Evolutionary conservation across 2,329 filamentous ascomycete species (phyloP), one percentile per base, ranked within the genome.

Genomic region (Cercospora janseana): DNA sequence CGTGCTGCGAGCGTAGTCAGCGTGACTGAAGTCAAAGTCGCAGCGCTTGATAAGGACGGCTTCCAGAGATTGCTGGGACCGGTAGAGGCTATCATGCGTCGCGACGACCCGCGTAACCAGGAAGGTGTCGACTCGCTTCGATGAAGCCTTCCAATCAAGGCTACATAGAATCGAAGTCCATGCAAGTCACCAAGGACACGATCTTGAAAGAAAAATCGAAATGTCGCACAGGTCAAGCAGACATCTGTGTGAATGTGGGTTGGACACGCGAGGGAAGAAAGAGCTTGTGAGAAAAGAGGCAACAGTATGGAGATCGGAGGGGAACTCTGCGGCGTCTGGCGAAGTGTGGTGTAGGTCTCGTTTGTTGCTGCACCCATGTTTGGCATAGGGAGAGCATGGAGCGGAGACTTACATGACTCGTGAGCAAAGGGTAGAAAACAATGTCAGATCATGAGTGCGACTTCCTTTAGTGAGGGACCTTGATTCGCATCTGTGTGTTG

Each of bases 11-110:
- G 87, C 60, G 83, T 98, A 45, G 76, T 94, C 38, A 88, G 88
- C 62, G 79, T 82, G 69, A 87, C 86, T 5, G 88, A 95, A 56
- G 87, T 95, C 67, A 97, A 96, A 75, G 88, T 97, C 43, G 93
- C 92, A 4, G 89, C 85, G 41, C 76, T 98, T 40, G 90, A 90
- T 60, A 95, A 96, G 72, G 88, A 89, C 62, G 93, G 92, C 4
- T 98, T 98, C 73, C 92, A 96, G 75, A 80, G 93, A 60, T 75
- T 98, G 63, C 76, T 98, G 26, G 93, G 93, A 2, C 91, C 92
- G 1, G 91, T 97, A 21, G 90, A 95, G 71, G 85, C 89, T 54
- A 94, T 97, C 67, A 89, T 98, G 88, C 80, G 93, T 70, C 81
- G 93, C 65, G 88, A 80, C 54, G 78, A 80, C 59, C 78, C 77